A percentile compares a stretch with the other conserved stretches of the same genome.
Evolutionary conservation across 73 alveolate species (phyloP).

Genomic region (Paramecium caudatum): DNA sequence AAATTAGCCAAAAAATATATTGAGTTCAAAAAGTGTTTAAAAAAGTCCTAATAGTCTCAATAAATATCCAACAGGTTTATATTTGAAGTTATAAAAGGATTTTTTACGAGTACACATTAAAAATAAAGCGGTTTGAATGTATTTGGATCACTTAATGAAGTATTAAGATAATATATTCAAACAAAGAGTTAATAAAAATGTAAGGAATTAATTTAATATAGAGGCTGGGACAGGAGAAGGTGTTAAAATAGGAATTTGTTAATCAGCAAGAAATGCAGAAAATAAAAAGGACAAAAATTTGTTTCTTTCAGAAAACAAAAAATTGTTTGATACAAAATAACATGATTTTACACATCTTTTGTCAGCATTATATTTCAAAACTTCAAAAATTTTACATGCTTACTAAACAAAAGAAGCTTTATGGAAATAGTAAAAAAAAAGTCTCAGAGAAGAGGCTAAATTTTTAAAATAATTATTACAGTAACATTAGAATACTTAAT

Average conservation of each 20-base stretch:
- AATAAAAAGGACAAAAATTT: neutral
- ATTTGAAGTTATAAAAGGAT: neutral
- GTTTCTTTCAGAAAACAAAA: neutral
- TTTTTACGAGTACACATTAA: conserved; percentile 31
- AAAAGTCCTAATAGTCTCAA: neutral
- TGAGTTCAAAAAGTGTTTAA: conserved; percentile 26
- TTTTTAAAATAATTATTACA: conserved; percentile 41
- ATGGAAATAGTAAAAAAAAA: conserved; percentile 7
- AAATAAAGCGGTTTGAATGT: conserved; percentile 13
- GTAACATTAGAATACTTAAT: too few species aligned
- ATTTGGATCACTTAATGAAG: conserved; percentile 44
- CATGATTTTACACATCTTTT: neutral
- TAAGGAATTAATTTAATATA: conserved; percentile 2
- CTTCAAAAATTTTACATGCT: neutral
- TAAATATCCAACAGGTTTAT: conserved; percentile 20
- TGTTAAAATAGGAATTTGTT: neutral
- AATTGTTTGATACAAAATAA: neutral
- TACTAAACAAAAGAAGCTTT: conserved; percentile 12
- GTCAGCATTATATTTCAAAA: conserved; percentile 26
- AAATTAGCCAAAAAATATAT: neutral
- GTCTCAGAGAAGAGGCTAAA: conserved; percentile 11
- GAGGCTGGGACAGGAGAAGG: conserved; percentile 61
- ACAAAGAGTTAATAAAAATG: conserved; percentile 17
- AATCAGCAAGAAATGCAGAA: conserved; percentile 12
- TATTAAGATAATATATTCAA: conserved; percentile 20